Base-by-base conservation (phyloP, 306 rosid genomes). In the Potentilla sterilis region DNA sequence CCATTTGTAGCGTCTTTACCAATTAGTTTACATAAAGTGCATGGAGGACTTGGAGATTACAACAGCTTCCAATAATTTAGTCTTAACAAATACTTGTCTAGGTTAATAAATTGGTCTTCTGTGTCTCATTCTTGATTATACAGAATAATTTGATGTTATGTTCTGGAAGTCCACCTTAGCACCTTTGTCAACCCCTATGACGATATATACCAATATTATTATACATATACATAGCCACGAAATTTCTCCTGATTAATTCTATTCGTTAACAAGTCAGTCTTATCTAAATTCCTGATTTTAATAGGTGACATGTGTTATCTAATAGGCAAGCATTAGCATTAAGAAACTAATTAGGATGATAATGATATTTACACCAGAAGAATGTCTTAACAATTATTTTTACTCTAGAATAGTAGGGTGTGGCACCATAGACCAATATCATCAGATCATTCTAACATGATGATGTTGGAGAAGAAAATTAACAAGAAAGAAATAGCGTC, bases 141-240 rank as follows among this genome's bases (percentile, higher is more conserved):
- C 41, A 51, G 63, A 76, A 62, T 71, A 46, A 43, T 44, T 76
- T 61, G 70, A 61, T 61, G 46, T 59, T 74, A 44, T 11, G 69
- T 59, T 61, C n/a, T 62, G 70, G 9, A 8, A 61, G 78, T 62
- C 78, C 61, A 32, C 61, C 59, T 65, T 24, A 77, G 89, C 90
- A 85, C 78, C 86, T 83, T 85, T 85, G 92, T 89, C 88, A 85
- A 82, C 81, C 77, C 72, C 28, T 54, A 75, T 89, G 91, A 87
- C 91, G 87, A 84, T 80, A 79, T 61, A 44, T 41, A 42, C 21
- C 28, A 28, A 1, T 28, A 28, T 28, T 21, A 10, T 46, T 47
- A 51, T 64, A 16, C 44, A 19, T 37, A 65, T 19, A 61, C 40
- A 32, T 16, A 15, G n/a, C 42, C 35, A 32, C 14, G 14, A 18